Evolutionary conservation across 306 rosid species (phyloP).

Genomic region (Malus sieversii): DNA sequence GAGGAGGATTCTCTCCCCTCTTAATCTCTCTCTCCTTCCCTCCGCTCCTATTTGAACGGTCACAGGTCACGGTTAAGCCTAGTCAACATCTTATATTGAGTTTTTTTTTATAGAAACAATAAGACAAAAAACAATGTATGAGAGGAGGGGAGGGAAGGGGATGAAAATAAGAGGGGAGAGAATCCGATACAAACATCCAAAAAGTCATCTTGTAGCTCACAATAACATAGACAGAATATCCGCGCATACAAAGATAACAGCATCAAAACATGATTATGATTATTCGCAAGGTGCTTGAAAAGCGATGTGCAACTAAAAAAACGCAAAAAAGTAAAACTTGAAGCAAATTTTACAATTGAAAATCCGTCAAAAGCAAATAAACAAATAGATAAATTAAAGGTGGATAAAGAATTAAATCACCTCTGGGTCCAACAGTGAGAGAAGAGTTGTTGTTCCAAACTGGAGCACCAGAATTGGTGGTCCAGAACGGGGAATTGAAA

Average conservation of each 20-base stretch:
- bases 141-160: too few species aligned
- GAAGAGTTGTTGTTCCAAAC: background rate
- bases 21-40: too few species aligned
- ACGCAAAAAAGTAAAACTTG: background rate
- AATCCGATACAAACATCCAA: background rate
- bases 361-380: background rate
- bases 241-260: background rate
- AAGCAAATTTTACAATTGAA: background rate
- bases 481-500: conserved; percentile 40
- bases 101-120: too few species aligned
- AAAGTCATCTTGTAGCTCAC: background rate
- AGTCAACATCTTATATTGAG: too few species aligned
- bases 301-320: background rate
- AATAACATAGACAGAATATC: background rate
- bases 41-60: too few species aligned
- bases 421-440: background rate
- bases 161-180: too few species aligned
- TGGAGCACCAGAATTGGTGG: background rate
- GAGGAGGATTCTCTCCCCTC: too few species aligned
- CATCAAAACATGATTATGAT: background rate
- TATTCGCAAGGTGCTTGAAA: background rate
- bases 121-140: too few species aligned
- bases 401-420: background rate
- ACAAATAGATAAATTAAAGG: background rate
- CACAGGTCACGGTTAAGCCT: too few species aligned